Evolutionary conservation across 2,329 filamentous ascomycete species (phyloP).

Genomic region (Microdochium trichocladiopsis): DNA sequence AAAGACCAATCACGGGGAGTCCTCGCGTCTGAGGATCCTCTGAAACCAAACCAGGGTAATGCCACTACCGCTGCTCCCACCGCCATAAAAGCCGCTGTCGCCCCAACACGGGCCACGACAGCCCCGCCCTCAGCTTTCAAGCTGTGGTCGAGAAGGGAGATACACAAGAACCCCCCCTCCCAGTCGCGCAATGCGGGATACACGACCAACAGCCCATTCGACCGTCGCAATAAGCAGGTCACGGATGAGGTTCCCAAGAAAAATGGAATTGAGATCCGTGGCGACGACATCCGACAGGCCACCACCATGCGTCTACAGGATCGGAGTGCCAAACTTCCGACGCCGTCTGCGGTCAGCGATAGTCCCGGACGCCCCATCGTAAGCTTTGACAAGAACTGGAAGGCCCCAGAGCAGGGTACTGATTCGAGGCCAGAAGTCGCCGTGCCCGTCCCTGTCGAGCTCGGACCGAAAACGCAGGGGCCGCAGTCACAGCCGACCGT

Average conservation of each 20-base stretch:
- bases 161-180: constrained; percentile 75
- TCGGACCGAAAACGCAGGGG: constrained; percentile 17
- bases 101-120: constrained; percentile 16
- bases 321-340: constrained; percentile 79
- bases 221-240: constrained; percentile 20
- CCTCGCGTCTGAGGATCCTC: constrained; percentile 2
- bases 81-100: constrained; percentile 19
- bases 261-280: constrained; percentile 74
- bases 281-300: constrained; percentile 82
- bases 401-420: constrained; percentile 61
- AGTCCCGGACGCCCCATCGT: constrained; percentile 88
- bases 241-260: constrained; percentile 50
- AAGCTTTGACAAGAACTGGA: constrained; percentile 87
- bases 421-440: constrained; percentile 59
- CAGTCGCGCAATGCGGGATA: constrained; percentile 80
- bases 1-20: neutral
- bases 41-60: constrained; percentile 59
- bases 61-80: constrained; percentile 30
- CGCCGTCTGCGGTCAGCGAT: constrained; percentile 86
- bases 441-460: constrained; percentile 21
- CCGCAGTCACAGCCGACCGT: constrained; percentile 25
- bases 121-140: constrained; percentile 30
- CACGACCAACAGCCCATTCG: constrained; percentile 53
- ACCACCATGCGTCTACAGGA: constrained; percentile 86
- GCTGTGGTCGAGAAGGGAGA: constrained; percentile 55